A percentile compares a stretch with the other conserved stretches of the same genome.
phyloP scores from a whole-genome alignment of 345 rosid species.

The Citrus australasica region DNA sequence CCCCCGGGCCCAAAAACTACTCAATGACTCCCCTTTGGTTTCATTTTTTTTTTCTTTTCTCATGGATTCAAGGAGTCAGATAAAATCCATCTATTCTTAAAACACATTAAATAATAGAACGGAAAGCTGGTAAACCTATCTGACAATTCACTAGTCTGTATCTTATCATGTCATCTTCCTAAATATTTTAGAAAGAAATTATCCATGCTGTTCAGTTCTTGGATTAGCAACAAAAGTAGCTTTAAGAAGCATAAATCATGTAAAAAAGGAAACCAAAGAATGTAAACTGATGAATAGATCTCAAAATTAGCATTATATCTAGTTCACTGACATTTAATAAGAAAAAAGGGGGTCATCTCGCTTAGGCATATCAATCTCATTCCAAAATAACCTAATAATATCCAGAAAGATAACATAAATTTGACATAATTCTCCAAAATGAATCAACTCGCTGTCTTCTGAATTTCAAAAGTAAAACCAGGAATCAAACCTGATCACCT shows the following conservation, averaged over 20 bases:
- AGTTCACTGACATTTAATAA: background rate
- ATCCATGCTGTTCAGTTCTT: background rate
- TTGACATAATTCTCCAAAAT: background rate
- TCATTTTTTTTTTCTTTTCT: background rate
- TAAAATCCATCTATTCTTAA: background rate
- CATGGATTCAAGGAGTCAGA: background rate
- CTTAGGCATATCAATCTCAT: background rate
- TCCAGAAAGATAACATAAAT: background rate
- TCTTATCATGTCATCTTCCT: background rate
- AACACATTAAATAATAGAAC: background rate
- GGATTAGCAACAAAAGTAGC: background rate
- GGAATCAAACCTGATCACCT: constrained; percentile 76
- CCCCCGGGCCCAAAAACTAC: background rate
- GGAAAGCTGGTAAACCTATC: background rate
- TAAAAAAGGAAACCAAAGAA: background rate
- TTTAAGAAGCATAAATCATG: background rate
- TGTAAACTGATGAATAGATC: background rate
- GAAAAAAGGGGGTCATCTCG: background rate
- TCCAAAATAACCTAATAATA: background rate
- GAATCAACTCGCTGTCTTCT: background rate
- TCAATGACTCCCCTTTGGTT: background rate
- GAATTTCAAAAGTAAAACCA: constrained; percentile 1
- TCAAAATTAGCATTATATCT: background rate
- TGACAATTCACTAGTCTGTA: background rate
- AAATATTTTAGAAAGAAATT: background rate